Conservation (phyloP, 495 filamentous ascomycete genomes). For the Penicillium bialowiezense region DNA sequence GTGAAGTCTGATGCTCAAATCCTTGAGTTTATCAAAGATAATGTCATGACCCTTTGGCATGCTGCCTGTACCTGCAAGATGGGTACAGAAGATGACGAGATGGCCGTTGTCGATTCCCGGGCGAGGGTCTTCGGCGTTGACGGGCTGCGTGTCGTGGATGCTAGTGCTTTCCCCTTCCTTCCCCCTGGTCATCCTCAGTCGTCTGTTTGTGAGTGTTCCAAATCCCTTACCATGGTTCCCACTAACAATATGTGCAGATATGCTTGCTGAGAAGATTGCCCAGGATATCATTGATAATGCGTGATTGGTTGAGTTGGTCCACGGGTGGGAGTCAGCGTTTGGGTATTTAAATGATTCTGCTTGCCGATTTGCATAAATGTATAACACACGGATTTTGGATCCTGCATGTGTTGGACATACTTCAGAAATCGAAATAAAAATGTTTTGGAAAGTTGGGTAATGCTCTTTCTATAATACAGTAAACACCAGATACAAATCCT, state of each 20-base stretch:
- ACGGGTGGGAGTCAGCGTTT: too few relatives aligned
- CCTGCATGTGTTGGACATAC: not conserved
- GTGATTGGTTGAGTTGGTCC: not conserved
- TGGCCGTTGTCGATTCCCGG: constrained; percentile 55
- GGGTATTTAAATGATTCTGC: too few relatives aligned
- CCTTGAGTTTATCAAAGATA: constrained; percentile 36
- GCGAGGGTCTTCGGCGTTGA: constrained; percentile 51
- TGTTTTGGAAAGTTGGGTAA: constrained; percentile 15
- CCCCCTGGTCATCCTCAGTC: constrained; percentile 52
- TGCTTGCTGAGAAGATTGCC: constrained; percentile 56
- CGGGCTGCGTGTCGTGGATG: constrained; percentile 57
- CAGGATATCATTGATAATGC: constrained; percentile 32
- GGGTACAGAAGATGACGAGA: constrained; percentile 45
- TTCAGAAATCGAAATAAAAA: constrained; percentile 4
- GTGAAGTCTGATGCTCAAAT: constrained; percentile 54
- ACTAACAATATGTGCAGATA: constrained; percentile 24
- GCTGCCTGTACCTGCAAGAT: constrained; percentile 53
- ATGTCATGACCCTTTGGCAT: constrained; percentile 47
- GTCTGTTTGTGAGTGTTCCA: constrained; percentile 36
- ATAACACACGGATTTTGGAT: not conserved
- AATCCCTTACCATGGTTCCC: not conserved
- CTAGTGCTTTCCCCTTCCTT: constrained; percentile 50
- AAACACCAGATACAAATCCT: constrained; percentile 29
- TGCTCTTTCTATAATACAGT: constrained; percentile 42
- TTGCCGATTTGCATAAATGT: too few relatives aligned